phyloP scores from a whole-genome alignment of 768 basidiomycete genomes.

The Amanita muscaria region DNA sequence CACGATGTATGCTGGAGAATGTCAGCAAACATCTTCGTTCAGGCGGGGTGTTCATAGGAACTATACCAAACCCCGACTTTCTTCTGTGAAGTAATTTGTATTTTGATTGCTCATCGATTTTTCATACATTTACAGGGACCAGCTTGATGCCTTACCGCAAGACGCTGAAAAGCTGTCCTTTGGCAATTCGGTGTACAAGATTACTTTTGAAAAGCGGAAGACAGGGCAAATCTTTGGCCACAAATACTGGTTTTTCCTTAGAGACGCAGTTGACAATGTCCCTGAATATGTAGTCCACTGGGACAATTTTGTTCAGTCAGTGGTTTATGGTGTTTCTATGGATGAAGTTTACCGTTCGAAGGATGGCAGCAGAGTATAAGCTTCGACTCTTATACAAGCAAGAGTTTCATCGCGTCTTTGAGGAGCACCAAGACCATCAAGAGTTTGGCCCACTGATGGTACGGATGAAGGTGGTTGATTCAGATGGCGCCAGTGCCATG shows the following conservation, averaged over 20 bases:
- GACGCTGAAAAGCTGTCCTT: slow-evolving; percentile 67
- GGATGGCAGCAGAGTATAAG: slow-evolving; percentile 77
- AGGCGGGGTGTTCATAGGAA: slow-evolving; percentile 95
- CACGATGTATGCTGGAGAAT: slow-evolving; percentile 87
- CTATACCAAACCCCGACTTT: slow-evolving; percentile 82
- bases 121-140: slow-evolving; percentile 37
- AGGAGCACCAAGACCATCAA: slow-evolving; percentile 66
- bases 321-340: slow-evolving; percentile 25
- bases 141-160: slow-evolving; percentile 60
- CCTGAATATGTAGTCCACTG: slow-evolving; percentile 97
- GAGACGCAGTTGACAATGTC: slow-evolving; percentile 94
- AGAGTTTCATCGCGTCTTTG: slow-evolving; percentile 86
- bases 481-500: slow-evolving; percentile 83
- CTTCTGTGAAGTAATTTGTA: slow-evolving; percentile 55
- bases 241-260: slow-evolving; percentile 87
- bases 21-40: slow-evolving; percentile 69
- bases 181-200: slow-evolving; percentile 85
- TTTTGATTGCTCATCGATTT: slow-evolving; percentile 5
- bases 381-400: slow-evolving; percentile 70
- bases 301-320: slow-evolving; percentile 86
- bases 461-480: slow-evolving; percentile 88
- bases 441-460: slow-evolving; percentile 82
- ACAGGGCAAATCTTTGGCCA: slow-evolving; percentile 71
- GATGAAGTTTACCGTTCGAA: slow-evolving; percentile 20
- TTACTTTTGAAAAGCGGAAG: slow-evolving; percentile 72